Evolutionary conservation across 345 rosid genomes (phyloP).

Genomic region (Populus tremula): DNA sequence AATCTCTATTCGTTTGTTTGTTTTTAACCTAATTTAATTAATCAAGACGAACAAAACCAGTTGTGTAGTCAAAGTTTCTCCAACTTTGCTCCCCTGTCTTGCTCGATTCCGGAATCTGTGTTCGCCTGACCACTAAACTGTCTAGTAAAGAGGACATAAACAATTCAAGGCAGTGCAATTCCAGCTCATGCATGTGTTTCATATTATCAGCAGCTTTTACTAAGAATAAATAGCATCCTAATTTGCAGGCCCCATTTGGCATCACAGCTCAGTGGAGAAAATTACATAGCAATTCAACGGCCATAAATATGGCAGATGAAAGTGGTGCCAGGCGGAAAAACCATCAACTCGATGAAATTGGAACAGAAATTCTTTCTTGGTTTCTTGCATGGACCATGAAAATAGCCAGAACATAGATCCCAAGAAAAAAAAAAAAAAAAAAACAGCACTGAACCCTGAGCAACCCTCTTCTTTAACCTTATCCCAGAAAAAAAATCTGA

Average conservation of each 20-base stretch:
- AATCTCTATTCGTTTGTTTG: background rate
- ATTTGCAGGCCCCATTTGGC: background rate
- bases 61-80: constrained; percentile 16
- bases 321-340: background rate
- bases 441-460: background rate
- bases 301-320: background rate
- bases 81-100: constrained; percentile 10
- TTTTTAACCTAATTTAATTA: background rate
- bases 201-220: background rate
- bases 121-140: constrained; percentile 9
- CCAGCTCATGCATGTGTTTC: constrained; percentile 24
- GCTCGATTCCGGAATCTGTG: constrained; percentile 22
- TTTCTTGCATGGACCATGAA: background rate
- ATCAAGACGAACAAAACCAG: background rate
- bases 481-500: too few relatives aligned
- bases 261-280: background rate
- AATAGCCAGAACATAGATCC: background rate
- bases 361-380: background rate
- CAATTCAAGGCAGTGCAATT: constrained; percentile 14
- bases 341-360: background rate
- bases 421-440: background rate
- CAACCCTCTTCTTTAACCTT: background rate
- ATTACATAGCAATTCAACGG: background rate
- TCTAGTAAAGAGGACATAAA: background rate
- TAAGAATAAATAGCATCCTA: background rate